Evolutionary conservation across 1,284 basidiomycete genomes (phyloP).

Genomic region (Melanopsichium pennsylvanicum): DNA sequence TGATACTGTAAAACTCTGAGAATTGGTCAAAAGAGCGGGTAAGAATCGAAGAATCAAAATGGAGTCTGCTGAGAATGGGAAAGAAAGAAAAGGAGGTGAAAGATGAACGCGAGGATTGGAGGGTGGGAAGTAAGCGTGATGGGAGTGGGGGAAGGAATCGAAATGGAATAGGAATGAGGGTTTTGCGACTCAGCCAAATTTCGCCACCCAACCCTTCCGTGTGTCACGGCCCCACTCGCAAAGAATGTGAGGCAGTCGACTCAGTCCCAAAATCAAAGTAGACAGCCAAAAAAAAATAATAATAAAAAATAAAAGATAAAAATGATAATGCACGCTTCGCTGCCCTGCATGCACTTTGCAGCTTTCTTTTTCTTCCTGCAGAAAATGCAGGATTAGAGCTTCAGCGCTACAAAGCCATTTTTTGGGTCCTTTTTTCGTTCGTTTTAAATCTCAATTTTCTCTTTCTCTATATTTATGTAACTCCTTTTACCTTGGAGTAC

Average conservation of each 20-base stretch:
- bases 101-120: neutral
- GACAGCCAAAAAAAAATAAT: no score
- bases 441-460: no score
- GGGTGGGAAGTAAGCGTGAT: neutral
- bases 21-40: no score
- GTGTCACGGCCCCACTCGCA: conserved; percentile 3
- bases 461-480: no score
- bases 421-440: no score
- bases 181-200: conserved; percentile 11
- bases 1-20: no score
- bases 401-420: no score
- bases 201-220: conserved; percentile 1
- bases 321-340: conserved; percentile 14
- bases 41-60: neutral
- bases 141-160: neutral
- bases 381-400: no score
- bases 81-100: neutral
- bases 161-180: neutral
- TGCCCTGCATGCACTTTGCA: conserved; percentile 26
- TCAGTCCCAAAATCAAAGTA: no score
- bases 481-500: no score
- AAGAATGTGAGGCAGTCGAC: neutral
- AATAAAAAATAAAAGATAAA: no score
- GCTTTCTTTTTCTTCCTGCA: conserved; percentile 1
- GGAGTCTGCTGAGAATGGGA: neutral